phyloP scores from a whole-genome alignment of 2,329 filamentous ascomycete genomes.

The Xylaria sp. region DNA sequence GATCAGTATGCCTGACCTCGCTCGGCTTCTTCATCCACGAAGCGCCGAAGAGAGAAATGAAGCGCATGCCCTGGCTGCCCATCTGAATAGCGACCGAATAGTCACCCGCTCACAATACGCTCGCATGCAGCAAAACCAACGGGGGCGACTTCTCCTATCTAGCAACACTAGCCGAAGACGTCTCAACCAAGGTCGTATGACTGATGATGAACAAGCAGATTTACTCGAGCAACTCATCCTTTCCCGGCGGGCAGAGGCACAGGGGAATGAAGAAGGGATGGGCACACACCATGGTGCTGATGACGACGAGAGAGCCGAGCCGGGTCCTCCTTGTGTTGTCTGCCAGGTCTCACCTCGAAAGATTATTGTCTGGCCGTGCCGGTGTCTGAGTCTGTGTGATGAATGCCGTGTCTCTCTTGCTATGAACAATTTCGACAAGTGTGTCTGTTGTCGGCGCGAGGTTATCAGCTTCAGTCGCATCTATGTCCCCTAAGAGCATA shows the following conservation, averaged over 20 bases:
- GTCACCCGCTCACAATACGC: constrained; percentile 85
- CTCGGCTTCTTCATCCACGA: constrained; percentile 82
- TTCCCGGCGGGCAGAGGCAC: constrained; percentile 56
- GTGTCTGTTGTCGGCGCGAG: constrained; percentile 90
- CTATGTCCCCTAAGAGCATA: constrained; percentile 74
- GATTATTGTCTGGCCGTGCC: constrained; percentile 95
- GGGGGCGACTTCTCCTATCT: constrained; percentile 73
- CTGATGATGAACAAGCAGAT: constrained; percentile 68
- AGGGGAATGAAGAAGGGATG: constrained; percentile 32
- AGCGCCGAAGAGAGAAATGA: constrained; percentile 82
- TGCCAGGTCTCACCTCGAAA: constrained; percentile 88
- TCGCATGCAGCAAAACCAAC: constrained; percentile 73
- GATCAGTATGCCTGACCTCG: constrained; percentile 75
- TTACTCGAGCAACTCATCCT: constrained; percentile 70
- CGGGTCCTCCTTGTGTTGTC: constrained; percentile 88
- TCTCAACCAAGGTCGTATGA: constrained; percentile 54
- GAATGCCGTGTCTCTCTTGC: constrained; percentile 93
- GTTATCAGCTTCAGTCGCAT: constrained; percentile 90
- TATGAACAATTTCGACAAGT: constrained; percentile 97
- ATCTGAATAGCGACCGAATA: constrained; percentile 75
- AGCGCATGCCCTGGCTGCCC: constrained; percentile 82
- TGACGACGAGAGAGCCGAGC: constrained; percentile 53
- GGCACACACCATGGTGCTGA: constrained; percentile 23
- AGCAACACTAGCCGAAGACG: constrained; percentile 52
- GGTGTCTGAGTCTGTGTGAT: constrained; percentile 93